These are phyloP conservation scores for Herpetomonas samuelpessoai DNA, from an alignment of 208 protist species.

Conservation along the genomic window DNA sequence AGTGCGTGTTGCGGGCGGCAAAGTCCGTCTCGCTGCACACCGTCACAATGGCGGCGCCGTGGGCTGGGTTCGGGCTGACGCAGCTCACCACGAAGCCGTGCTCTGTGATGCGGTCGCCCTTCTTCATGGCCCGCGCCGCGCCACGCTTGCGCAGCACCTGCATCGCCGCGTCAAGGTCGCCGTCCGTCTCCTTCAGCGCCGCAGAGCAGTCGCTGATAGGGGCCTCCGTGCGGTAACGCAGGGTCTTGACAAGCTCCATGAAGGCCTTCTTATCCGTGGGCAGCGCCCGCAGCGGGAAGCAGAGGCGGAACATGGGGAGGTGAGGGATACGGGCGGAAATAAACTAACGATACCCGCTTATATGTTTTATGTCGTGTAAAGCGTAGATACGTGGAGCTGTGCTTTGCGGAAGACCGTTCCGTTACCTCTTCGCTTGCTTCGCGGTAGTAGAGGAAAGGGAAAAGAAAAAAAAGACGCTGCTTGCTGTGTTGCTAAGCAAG, in stretches of 20 bases:
- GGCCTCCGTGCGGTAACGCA: constrained; percentile 88
- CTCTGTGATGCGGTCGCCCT: constrained; percentile 70
- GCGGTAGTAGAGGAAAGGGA: neutral
- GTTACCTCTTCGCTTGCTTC: neutral
- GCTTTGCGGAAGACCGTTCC: too few species aligned
- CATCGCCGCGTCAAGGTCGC: constrained; percentile 75
- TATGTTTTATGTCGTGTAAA: too few species aligned
- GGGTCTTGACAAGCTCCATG: constrained; percentile 84
- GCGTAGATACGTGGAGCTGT: too few species aligned
- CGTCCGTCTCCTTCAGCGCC: constrained; percentile 73
- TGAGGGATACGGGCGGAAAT: neutral
- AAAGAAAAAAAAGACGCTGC: constrained; percentile 9
- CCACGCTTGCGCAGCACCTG: constrained; percentile 79
- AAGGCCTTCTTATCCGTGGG: constrained; percentile 65
- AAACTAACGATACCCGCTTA: too few species aligned
- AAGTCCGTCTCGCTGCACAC: constrained; percentile 92
- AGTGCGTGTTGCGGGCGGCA: constrained; percentile 78
- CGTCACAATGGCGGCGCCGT: constrained; percentile 65
- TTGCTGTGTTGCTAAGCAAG: too few species aligned
- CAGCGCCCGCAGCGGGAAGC: constrained; percentile 22
- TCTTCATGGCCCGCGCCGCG: constrained; percentile 78
- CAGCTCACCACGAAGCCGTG: constrained; percentile 82
- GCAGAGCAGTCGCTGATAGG: constrained; percentile 85
- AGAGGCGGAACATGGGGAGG: constrained; percentile 39
- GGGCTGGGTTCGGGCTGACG: constrained; percentile 35